Evolutionary conservation across 2,329 filamentous ascomycete species (phyloP).

Genomic region (Diatrype stigma): DNA sequence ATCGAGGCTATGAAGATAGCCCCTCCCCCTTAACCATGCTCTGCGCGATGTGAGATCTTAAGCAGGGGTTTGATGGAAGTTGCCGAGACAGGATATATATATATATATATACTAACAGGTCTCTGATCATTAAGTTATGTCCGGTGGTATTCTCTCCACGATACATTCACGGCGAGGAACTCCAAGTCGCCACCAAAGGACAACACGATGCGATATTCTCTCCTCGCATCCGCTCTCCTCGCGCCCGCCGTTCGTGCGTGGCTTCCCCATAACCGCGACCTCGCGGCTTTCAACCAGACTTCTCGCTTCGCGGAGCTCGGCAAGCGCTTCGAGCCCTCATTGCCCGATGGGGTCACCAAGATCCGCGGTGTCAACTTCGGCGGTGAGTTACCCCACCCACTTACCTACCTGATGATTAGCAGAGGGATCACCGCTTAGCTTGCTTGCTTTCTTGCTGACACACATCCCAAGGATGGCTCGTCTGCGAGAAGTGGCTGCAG

Average conservation of each 20-base stretch:
- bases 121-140: not conserved
- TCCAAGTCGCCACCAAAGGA: not conserved
- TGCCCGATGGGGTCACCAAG: conserved; percentile 17
- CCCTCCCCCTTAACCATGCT: not conserved
- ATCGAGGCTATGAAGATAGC: too few species aligned
- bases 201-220: conserved; percentile 21
- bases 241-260: conserved; percentile 21
- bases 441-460: conserved; percentile 5
- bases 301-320: conserved; percentile 27
- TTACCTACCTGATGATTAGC: too few species aligned
- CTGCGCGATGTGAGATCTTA: not conserved
- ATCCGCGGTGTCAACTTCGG: conserved; percentile 22
- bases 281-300: conserved; percentile 30
- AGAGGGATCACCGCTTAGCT: not conserved
- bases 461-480: conserved; percentile 13
- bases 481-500: conserved; percentile 18
- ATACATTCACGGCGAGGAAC: not conserved
- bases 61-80: too few species aligned
- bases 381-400: too few species aligned
- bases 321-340: conserved; percentile 26
- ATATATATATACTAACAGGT: not conserved
- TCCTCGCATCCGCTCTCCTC: conserved; percentile 20
- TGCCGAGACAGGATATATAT: too few species aligned
- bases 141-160: not conserved
- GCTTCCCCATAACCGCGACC: conserved; percentile 27